Evolutionary conservation across 257 asterid genomes (phyloP).

Genomic region (Penstemon davidsonii): DNA sequence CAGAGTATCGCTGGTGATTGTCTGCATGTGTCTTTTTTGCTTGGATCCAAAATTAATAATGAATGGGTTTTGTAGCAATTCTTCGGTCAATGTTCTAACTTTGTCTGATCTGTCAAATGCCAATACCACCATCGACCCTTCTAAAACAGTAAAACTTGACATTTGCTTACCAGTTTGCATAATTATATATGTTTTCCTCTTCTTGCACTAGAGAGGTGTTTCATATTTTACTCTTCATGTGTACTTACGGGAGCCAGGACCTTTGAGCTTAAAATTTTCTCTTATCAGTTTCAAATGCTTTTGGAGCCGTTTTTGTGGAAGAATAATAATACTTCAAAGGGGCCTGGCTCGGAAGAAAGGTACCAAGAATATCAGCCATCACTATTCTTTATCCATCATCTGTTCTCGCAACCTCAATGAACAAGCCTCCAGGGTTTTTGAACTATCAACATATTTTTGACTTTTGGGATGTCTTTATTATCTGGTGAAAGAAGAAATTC

Average conservation of each 20-base stretch:
- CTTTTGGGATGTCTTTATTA: neutral
- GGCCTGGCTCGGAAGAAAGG: slow-evolving; percentile 61
- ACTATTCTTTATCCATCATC: slow-evolving; percentile 20
- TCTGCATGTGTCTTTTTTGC: neutral
- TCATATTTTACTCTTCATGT: neutral
- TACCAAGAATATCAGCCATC: slow-evolving; percentile 27
- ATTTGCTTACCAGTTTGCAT: slow-evolving; percentile 1
- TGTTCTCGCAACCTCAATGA: slow-evolving; percentile 12
- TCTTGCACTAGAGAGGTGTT: slow-evolving; percentile 12
- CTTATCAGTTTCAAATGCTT: slow-evolving; percentile 71
- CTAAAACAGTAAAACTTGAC: neutral
- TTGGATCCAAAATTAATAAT: neutral
- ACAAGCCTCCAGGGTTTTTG: slow-evolving; percentile 9
- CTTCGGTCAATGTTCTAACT: neutral
- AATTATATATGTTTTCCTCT: slow-evolving; percentile 3
- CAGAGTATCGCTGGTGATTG: neutral
- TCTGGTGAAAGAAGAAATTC: neutral
- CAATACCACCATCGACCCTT: neutral
- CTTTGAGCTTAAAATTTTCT: slow-evolving; percentile 6
- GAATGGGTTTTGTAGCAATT: slow-evolving; percentile 5
- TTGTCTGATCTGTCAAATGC: neutral
- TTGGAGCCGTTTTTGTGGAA: slow-evolving; percentile 89
- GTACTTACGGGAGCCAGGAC: slow-evolving; percentile 18
- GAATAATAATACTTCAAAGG: slow-evolving; percentile 43
- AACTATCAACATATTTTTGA: neutral